Evolutionary conservation across 345 rosid genomes (phyloP), one percentile per base, ranked within the genome.

Genomic region (Leavenworthia alabamica): DNA sequence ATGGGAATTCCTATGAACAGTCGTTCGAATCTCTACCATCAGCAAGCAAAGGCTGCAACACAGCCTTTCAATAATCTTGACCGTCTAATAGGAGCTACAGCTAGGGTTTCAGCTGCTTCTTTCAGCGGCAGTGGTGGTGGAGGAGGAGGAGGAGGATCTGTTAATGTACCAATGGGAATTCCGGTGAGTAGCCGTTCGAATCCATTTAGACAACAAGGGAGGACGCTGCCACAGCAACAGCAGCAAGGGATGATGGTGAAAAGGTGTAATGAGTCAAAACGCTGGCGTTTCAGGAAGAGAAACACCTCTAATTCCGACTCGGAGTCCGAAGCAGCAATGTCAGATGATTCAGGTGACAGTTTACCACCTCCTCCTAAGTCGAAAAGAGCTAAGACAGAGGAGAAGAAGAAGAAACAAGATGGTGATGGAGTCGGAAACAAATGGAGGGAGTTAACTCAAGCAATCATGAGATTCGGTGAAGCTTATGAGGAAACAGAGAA

Each of bases 401-500:
- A 70, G 67, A 67, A 69, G 70, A 65, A 36, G 72, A 68, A 63
- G 40, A n/a, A n/a, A n/a, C 32, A 14, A 48, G 64, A 58, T 40
- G 52, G 49, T n/a, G 64, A 67, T 16, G 65, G 51, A 14, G 49
- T 43, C 47, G 76, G 70, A 17, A 74, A 52, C 54, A 78, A 69
- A 13, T 73, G 81, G 86, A 73, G 64, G 53, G 80, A 79, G 75
- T 60, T 89, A 68, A 83, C 84, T 3, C 76, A 59, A 35, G 93
- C 95, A 4, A 83, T 92, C 36, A 61, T 80, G 63, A 85, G 66
- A 62, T 85, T 92, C 20, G 95, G 93, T 5, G 94, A 89, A 49
- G 90, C 84, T 3, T 93, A 87, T 29, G 99, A 89, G 79, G 79
- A 79, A 48, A 85, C 96, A 0, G 99, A 93, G 86, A 85, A 72